Base-by-base conservation (phyloP, 768 basidiomycete genomes). In the Botryobasidium botryosum region DNA sequence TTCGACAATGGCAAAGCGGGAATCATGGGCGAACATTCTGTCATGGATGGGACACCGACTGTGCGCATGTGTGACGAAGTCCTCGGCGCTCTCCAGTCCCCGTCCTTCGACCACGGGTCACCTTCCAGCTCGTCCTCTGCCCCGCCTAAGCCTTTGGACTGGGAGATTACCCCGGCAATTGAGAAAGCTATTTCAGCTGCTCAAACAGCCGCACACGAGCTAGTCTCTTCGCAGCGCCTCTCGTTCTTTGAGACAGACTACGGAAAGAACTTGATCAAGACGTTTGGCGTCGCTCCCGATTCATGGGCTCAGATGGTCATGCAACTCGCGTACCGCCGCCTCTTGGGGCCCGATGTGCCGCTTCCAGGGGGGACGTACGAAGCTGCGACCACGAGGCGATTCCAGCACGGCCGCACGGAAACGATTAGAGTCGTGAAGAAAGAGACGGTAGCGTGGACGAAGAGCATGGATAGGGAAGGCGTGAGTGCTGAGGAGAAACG, bases 271-370 rank as follows among this genome's bases (percentile, higher is more conserved):
- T 71, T 73, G 15, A 84, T 92, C 64, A 94, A 92, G 67, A 62
- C 68, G 12, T 86, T 84, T 53, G 77, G 81, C 27, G 75, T 82
- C n/a, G 85, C 86, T 33, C 91, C 91, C 2, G 91, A 96, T 56
- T 82, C 82, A 23, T 94, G 88, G 87, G 78, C 83, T 37, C 91
- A 96, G 64, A 76, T 94, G 72, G 64, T 88, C 55, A 69, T 91
- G 40, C 91, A 96, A 58, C 65, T 96, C 37, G 91, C 90, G 5
- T 90, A 90, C 59, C 71, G 68, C 46, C 72, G 88, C 1, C 68
- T 87, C 27, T 61, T 77, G 25, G n/a, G 51, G 49, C 2, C 53
- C 56, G 2, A 60, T 67, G 29, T 36, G 33, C 24, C 26, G 35
- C 12, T 1, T 20, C 23, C 23, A 12, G 87, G 83, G 2, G 84